Evolutionary conservation across 73 alveolate genomes (phyloP), one percentile per base, ranked within the genome.

Genomic region (Durusdinium trenchii): DNA sequence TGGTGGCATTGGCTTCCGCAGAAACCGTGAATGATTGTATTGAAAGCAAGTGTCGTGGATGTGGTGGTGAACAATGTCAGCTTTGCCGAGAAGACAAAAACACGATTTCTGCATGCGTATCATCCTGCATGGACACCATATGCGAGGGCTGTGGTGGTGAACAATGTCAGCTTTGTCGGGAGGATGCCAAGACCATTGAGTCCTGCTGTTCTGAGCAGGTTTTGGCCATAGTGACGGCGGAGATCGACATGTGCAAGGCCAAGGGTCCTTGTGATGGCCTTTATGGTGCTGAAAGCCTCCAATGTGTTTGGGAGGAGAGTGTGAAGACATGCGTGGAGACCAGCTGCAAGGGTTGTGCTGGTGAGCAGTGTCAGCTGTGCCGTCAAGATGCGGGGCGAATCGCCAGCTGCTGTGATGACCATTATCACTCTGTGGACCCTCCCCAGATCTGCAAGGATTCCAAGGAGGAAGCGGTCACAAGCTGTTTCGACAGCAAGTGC

Each of bases 41-140:
- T 32, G 96, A 67, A 90, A 47, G 87, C 96, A 69, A 64, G 47
- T 90, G 96, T 35, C 96, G 96, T 6, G 96, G 96, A 36, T 90
- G 96, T 54, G 40, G 96, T n/a, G 96, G 96, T 32, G 96, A 90
- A 51, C 96, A 90, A 67, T 90, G 96, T n/a, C 96, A 90, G 96
- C 96, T 90, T 18, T 90, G 96, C 69, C 69, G 96, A 2, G 96
- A 90, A 47, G 96, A 90, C 86, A 40, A 43, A 16, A 90, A 62
- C 51, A 90, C 86, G 57, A 47, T 90, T 50, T 90, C 96, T 32
- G 86, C 96, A 1, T 90, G 96, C 23, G 96, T 90, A 86, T 64
- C 96, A 46, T 32, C 86, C 7, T 90, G 96, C 96, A 67, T 90
- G 52, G 87, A 67, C 54, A n/a, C 40, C 75, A 64, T 57, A 28